Percentiles rank a stretch among this genome's conserved stretches.
Evolutionary conservation across 257 asterid species (phyloP).

Genomic region (Gentiana straminea): DNA sequence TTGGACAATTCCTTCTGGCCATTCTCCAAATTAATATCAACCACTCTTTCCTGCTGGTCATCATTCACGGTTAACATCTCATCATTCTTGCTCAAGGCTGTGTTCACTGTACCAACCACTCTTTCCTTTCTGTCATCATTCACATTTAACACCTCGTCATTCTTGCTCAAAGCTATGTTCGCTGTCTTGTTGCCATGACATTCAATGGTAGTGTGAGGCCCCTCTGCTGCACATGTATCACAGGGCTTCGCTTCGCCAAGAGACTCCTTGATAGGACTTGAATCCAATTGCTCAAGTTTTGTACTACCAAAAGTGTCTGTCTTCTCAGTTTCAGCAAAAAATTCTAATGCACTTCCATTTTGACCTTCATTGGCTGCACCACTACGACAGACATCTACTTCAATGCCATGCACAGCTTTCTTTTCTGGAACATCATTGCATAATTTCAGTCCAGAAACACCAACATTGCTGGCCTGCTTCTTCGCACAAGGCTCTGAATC

Average conservation of each 20-base stretch:
- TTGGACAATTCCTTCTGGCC: constrained; percentile 59
- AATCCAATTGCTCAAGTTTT: constrained; percentile 15
- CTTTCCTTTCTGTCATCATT: constrained; percentile 21
- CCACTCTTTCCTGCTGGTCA: constrained; percentile 18
- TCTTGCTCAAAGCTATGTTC: constrained; percentile 7
- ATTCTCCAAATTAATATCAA: constrained; percentile 26
- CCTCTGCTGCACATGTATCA: constrained; percentile 13
- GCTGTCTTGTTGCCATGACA: constrained; percentile 18
- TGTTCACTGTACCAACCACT: not conserved
- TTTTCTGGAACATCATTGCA: constrained; percentile 11
- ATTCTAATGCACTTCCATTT: constrained; percentile 13
- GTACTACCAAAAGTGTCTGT: constrained; percentile 12
- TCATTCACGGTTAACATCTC: constrained; percentile 18
- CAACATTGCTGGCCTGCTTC: constrained; percentile 19
- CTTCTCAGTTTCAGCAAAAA: constrained; percentile 9
- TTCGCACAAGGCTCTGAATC: constrained; percentile 26
- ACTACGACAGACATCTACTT: constrained; percentile 14
- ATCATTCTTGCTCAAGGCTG: constrained; percentile 5
- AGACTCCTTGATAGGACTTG: constrained; percentile 12
- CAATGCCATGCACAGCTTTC: constrained; percentile 9
- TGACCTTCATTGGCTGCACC: constrained; percentile 9
- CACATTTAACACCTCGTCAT: constrained; percentile 13
- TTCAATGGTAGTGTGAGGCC: constrained; percentile 8
- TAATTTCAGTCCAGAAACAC: constrained; percentile 13
- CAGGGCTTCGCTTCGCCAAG: constrained; percentile 11